Conservation (phyloP, 257 asterid species). For the Anisodus acutangulus region DNA sequence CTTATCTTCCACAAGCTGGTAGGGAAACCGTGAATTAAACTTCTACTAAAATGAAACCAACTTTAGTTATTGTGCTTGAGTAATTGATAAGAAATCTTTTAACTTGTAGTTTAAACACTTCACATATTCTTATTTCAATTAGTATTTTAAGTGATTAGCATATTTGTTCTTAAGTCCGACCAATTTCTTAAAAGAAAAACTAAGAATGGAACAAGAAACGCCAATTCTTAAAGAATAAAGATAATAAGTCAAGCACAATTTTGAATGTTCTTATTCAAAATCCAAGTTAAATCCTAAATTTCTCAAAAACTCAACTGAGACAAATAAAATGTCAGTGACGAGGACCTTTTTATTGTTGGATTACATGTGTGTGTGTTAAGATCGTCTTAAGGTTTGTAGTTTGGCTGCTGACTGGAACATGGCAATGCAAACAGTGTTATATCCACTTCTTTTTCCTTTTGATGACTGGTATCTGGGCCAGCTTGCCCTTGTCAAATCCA, state of each 20-base stretch:
- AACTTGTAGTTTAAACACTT: background rate
- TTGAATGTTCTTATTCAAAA: background rate
- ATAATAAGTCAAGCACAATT: background rate
- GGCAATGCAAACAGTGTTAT: conserved; percentile 16
- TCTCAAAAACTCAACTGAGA: background rate
- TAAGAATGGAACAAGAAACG: conserved; percentile 5
- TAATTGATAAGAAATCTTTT: background rate
- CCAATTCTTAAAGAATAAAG: background rate
- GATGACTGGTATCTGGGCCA: background rate
- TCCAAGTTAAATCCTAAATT: background rate
- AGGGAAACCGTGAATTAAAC: background rate
- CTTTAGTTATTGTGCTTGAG: background rate
- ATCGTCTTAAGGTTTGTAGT: conserved; percentile 16
- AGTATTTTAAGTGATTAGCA: background rate
- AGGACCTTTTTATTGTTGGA: background rate
- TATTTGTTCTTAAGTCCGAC: background rate
- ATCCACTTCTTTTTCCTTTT: background rate
- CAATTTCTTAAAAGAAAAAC: background rate
- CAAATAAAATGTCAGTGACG: background rate
- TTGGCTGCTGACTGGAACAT: conserved; percentile 17
- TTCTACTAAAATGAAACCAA: background rate
- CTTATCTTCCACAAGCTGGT: conserved; percentile 1
- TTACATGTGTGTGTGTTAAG: background rate
- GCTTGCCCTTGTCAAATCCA: background rate
- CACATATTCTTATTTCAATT: background rate